These are phyloP conservation scores for Cercophora scortea DNA, from an alignment of 495 filamentous ascomycete genomes.

Conservation along the genomic window DNA sequence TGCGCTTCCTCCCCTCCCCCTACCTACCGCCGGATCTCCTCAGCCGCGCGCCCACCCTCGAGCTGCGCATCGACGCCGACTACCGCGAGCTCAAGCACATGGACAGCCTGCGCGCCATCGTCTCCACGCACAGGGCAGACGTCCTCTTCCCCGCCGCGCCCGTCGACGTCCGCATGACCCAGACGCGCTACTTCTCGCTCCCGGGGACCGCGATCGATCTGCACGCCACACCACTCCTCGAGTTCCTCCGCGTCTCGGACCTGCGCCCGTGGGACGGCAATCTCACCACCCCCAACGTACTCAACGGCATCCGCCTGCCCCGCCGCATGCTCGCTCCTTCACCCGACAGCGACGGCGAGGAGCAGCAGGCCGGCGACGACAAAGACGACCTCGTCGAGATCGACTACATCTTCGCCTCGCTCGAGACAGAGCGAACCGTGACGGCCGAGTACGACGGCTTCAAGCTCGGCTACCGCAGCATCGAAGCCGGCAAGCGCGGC, in stretches of 20 bases:
- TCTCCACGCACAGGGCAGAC: conserved; percentile 8
- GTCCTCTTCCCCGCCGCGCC: conserved; percentile 26
- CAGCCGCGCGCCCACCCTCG: conserved; percentile 20
- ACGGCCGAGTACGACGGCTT: conserved; percentile 27
- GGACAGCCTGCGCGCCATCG: conserved; percentile 14
- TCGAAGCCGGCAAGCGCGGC: conserved; percentile 35
- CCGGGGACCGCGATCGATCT: conserved; percentile 4
- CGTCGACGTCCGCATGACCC: conserved; percentile 34
- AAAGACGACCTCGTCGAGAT: conserved; percentile 15
- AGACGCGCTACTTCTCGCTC: conserved; percentile 24
- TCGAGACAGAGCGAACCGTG: conserved; percentile 26
- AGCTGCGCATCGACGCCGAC: conserved; percentile 28
- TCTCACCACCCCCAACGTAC: conserved; percentile 27
- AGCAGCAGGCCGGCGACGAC: neutral
- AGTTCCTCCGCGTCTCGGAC: conserved; percentile 29
- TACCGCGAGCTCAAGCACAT: conserved; percentile 16
- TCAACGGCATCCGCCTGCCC: conserved; percentile 30
- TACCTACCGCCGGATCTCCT: neutral
- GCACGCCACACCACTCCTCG: conserved; percentile 17
- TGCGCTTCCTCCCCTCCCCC: conserved; percentile 21
- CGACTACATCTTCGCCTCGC: too few species aligned
- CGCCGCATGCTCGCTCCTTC: neutral
- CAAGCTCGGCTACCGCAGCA: conserved; percentile 33
- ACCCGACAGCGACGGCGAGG: too few species aligned
- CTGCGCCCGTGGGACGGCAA: conserved; percentile 25